Percentiles rank a stretch among this genome's conserved stretches.
These are phyloP conservation scores for Penstemon davidsonii DNA, from an alignment of 257 asterid species.

Conservation along the genomic window DNA sequence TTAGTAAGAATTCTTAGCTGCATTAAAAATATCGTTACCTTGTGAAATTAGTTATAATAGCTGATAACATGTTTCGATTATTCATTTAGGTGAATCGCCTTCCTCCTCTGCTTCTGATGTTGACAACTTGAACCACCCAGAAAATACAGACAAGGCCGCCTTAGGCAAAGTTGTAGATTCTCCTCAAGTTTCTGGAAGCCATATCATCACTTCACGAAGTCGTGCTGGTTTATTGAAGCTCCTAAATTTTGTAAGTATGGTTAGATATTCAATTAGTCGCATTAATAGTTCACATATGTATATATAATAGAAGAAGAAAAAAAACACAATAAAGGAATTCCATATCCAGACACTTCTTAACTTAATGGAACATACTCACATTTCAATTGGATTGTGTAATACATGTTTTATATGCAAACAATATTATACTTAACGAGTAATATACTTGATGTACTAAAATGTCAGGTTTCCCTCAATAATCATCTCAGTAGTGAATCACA, in stretches of 20 bases:
- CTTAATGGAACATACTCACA: background rate
- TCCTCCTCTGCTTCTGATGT: constrained; percentile 98
- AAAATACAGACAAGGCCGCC: constrained; percentile 59
- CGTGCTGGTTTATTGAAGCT: constrained; percentile 45
- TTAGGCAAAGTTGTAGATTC: constrained; percentile 62
- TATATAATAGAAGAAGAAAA: background rate
- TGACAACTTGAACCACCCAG: constrained; percentile 88
- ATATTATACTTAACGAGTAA: background rate
- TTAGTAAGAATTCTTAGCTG: constrained; percentile 11
- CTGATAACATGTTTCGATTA: constrained; percentile 24
- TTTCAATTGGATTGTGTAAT: background rate
- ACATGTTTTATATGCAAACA: background rate
- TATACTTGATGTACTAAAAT: background rate
- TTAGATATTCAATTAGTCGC: background rate
- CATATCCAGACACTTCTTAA: background rate
- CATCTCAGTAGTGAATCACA: too few species aligned
- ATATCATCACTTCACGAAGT: constrained; percentile 42
- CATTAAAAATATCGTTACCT: constrained; percentile 12
- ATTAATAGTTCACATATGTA: background rate
- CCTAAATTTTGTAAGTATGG: constrained; percentile 46
- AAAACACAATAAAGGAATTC: too few species aligned
- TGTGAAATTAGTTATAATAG: constrained; percentile 9
- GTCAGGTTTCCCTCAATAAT: background rate
- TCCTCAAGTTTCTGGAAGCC: constrained; percentile 61
- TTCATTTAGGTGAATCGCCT: constrained; percentile 87